phyloP scores from a whole-genome alignment of 768 basidiomycete genomes.

The Naematelia encephala region DNA sequence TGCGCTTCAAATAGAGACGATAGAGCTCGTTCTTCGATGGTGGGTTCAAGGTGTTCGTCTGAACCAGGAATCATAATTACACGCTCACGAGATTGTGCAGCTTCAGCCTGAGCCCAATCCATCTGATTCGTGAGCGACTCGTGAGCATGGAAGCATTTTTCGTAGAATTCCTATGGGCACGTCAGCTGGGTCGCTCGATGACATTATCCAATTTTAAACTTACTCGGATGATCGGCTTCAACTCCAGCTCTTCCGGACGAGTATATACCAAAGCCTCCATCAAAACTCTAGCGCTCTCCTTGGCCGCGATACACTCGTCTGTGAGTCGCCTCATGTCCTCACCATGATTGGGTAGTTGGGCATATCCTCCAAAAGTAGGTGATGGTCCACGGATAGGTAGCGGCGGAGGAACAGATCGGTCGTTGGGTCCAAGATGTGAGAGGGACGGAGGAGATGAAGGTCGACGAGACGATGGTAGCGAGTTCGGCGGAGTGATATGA shows the following conservation, averaged over 20 bases:
- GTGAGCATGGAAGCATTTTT: conserved; percentile 73
- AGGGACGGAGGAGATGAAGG: conserved; percentile 16
- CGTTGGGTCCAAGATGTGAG: conserved; percentile 12
- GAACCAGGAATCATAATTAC: conserved; percentile 25
- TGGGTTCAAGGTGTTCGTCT: conserved; percentile 52
- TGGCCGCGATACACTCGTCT: conserved; percentile 79
- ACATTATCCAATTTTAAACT: conserved; percentile 28
- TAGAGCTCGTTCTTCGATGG: conserved; percentile 71
- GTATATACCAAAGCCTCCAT: conserved; percentile 67
- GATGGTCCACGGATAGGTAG: conserved; percentile 21
- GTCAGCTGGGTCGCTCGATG: background rate
- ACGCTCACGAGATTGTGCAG: conserved; percentile 62
- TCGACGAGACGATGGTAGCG: conserved; percentile 15
- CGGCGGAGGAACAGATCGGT: conserved; percentile 30
- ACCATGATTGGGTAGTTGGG: conserved; percentile 63
- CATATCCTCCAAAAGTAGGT: conserved; percentile 37
- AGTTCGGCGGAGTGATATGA: conserved; percentile 54
- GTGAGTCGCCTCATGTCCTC: conserved; percentile 80
- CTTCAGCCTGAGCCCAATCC: conserved; percentile 81
- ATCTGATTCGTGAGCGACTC: conserved; percentile 83
- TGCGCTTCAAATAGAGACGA: conserved; percentile 71
- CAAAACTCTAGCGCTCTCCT: conserved; percentile 73
- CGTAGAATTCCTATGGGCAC: conserved; percentile 69
- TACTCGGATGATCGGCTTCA: conserved; percentile 66
- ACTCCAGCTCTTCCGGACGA: conserved; percentile 66